These are phyloP conservation scores for Intubia oerlemansii DNA, from an alignment of 2,329 filamentous ascomycete species.

Conservation along the genomic window DNA sequence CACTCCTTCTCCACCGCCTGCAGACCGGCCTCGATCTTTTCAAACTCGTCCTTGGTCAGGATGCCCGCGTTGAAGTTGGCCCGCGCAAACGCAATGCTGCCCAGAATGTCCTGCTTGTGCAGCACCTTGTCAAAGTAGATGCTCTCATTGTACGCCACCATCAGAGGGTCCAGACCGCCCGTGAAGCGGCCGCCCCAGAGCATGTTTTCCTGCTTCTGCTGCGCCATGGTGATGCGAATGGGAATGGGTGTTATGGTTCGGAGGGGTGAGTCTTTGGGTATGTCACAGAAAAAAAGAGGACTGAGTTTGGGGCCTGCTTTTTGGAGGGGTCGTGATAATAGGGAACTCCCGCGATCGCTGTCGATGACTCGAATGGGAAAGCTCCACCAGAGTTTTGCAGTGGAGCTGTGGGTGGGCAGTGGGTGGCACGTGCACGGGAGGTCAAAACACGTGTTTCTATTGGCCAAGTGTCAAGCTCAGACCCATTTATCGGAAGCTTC, in stretches of 20 bases:
- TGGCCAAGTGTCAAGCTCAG: no score
- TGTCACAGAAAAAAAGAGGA: no score
- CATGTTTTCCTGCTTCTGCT: constrained; percentile 18
- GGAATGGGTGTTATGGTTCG: no score
- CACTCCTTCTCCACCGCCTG: constrained; percentile 32
- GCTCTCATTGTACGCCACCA: constrained; percentile 67
- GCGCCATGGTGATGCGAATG: constrained; percentile 10
- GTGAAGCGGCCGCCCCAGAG: constrained; percentile 28
- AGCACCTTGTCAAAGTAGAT: constrained; percentile 62
- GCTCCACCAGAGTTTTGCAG: no score
- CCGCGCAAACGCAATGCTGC: constrained; percentile 61
- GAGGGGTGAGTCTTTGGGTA: background rate
- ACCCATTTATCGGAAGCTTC: no score
- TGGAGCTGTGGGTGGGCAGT: no score
- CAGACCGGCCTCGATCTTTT: constrained; percentile 52
- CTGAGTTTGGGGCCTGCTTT: constrained; percentile 2
- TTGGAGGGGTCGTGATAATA: no score
- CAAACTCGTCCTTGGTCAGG: constrained; percentile 50
- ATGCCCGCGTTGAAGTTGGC: constrained; percentile 60
- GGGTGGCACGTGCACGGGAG: no score
- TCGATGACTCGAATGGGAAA: no score
- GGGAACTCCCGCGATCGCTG: no score
- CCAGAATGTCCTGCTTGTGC: constrained; percentile 61
- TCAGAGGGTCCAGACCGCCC: constrained; percentile 65
- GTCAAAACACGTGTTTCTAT: no score